Percentiles rank a stretch among this genome's conserved stretches.
Evolutionary conservation across 1,139 yeast species (phyloP).

Genomic region (Blastobotrys buckinghamii): DNA sequence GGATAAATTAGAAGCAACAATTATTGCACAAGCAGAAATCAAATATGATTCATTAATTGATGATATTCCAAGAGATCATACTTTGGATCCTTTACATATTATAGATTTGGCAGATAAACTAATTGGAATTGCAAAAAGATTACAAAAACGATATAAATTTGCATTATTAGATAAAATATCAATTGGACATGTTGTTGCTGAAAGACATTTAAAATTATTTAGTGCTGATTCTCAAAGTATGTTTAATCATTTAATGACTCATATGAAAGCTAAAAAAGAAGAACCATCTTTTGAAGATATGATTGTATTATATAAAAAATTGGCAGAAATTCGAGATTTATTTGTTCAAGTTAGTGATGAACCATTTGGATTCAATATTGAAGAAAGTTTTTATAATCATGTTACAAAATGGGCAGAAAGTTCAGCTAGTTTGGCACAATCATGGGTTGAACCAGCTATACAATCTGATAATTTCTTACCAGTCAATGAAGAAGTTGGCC

Average conservation of each 20-base stretch:
- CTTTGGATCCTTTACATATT: slow-evolving; percentile 53
- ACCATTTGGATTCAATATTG: slow-evolving; percentile 52
- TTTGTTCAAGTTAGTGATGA: slow-evolving; percentile 43
- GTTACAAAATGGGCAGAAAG: slow-evolving; percentile 51
- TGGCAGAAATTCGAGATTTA: slow-evolving; percentile 52
- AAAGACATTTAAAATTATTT: slow-evolving; percentile 53
- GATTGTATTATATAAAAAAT: slow-evolving; percentile 50
- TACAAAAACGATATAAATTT: slow-evolving; percentile 56
- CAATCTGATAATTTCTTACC: slow-evolving; percentile 53
- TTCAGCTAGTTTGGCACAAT: slow-evolving; percentile 44
- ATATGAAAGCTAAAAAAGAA: slow-evolving; percentile 33
- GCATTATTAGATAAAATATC: slow-evolving; percentile 56
- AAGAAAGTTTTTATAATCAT: slow-evolving; percentile 53
- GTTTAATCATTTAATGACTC: slow-evolving; percentile 47
- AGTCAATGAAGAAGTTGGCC: slow-evolving; percentile 39
- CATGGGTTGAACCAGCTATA: slow-evolving; percentile 51
- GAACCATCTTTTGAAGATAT: slow-evolving; percentile 54
- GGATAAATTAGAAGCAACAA: slow-evolving; percentile 43
- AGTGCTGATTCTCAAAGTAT: slow-evolving; percentile 61
- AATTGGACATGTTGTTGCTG: slow-evolving; percentile 52
- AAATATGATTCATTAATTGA: slow-evolving; percentile 55
- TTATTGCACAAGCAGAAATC: slow-evolving; percentile 49
- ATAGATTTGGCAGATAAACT: slow-evolving; percentile 54
- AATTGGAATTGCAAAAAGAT: slow-evolving; percentile 43
- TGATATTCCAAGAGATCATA: slow-evolving; percentile 59